phyloP scores from a whole-genome alignment of 768 basidiomycete genomes.

The Pilatotrama ljubarskyi region DNA sequence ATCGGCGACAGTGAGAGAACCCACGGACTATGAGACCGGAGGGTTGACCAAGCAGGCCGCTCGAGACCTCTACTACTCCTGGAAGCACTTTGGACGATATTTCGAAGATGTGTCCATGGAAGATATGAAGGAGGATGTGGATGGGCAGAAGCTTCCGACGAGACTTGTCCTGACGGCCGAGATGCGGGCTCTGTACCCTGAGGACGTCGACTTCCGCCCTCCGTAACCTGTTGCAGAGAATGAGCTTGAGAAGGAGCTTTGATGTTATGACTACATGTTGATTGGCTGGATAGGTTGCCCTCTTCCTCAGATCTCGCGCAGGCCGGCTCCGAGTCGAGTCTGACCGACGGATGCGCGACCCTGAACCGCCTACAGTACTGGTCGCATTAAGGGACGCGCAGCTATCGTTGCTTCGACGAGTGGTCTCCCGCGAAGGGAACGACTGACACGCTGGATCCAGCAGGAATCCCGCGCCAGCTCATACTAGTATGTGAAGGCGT shows the following conservation, averaged over 20 bases:
- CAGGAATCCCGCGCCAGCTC: too few species aligned
- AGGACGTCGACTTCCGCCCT: neutral
- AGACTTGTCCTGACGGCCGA: slow-evolving; percentile 6
- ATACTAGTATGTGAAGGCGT: too few species aligned
- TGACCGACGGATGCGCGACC: too few species aligned
- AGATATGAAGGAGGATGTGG: neutral
- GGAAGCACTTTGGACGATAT: slow-evolving; percentile 6
- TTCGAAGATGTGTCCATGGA: slow-evolving; percentile 7
- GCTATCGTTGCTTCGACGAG: too few species aligned
- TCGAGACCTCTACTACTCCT: neutral
- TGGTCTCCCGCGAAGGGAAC: too few species aligned
- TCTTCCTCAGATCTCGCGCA: too few species aligned
- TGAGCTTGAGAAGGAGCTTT: neutral
- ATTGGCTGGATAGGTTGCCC: too few species aligned
- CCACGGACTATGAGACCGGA: neutral
- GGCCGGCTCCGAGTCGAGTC: too few species aligned
- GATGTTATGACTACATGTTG: neutral
- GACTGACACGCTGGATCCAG: too few species aligned
- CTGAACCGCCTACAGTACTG: too few species aligned
- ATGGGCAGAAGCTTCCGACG: neutral
- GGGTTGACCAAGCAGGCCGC: neutral
- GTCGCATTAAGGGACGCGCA: too few species aligned
- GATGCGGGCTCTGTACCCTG: slow-evolving; percentile 4
- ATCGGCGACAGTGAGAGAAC: neutral
- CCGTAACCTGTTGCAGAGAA: neutral